Conservation (phyloP, 2,329 filamentous ascomycete genomes). For the Alternaria sp. region DNA sequence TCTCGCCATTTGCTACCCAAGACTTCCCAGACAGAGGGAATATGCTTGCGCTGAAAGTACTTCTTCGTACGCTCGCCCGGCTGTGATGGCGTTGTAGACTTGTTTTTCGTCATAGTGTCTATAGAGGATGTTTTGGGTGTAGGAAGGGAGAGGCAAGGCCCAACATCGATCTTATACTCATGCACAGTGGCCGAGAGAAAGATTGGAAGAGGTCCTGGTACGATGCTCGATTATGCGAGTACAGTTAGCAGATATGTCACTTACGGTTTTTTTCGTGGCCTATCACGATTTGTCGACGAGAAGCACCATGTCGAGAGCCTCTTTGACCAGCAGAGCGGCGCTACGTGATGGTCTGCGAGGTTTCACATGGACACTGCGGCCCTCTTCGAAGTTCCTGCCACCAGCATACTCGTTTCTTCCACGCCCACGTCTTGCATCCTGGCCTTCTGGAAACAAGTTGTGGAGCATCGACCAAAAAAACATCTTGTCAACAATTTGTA, state of each 20-base stretch:
- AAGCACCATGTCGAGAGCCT: neutral
- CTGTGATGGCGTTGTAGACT: neutral
- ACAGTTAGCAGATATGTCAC: neutral
- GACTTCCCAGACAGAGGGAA: neutral
- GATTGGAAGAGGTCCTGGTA: neutral
- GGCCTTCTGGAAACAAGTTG: neutral
- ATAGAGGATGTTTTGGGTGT: neutral
- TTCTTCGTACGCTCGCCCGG: neutral
- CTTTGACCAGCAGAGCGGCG: neutral
- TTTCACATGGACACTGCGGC: neutral
- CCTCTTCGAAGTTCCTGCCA: neutral
- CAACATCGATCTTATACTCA: neutral
- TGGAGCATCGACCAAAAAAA: neutral
- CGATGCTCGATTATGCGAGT: neutral
- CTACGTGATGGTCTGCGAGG: neutral
- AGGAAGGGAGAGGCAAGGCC: neutral
- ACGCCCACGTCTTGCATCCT: neutral
- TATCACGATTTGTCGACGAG: neutral
- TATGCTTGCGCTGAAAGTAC: neutral
- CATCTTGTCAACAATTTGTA: neutral
- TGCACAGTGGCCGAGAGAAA: neutral
- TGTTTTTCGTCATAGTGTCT: neutral
- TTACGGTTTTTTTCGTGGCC: neutral
- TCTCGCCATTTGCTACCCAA: neutral
- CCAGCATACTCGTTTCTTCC: neutral